These are phyloP conservation scores for Aspergillus unguis DNA, from an alignment of 2,329 filamentous ascomycete species.

Conservation along the genomic window DNA sequence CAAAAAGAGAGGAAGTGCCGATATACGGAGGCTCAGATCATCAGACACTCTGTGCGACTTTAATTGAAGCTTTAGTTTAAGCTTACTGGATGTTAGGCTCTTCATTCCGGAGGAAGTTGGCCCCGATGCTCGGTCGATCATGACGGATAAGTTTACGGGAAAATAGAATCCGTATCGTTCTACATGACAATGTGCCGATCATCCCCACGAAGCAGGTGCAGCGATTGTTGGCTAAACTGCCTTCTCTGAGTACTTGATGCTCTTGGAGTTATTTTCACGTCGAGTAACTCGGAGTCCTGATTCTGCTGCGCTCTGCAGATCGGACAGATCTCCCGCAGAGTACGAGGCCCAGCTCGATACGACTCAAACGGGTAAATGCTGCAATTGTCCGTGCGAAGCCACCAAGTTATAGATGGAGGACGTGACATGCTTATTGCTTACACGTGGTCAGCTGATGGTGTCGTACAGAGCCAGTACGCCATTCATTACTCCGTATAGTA, in stretches of 20 bases:
- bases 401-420: not conserved
- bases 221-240: not conserved
- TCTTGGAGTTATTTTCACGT: not conserved
- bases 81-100: not conserved
- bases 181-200: conserved; percentile 35
- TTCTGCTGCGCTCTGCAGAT: not conserved
- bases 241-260: not conserved
- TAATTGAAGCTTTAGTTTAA: not conserved
- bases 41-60: not conserved
- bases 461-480: not conserved
- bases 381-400: not conserved
- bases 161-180: conserved; percentile 36
- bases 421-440: conserved; percentile 5
- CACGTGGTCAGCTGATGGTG: not conserved
- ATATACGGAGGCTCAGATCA: conserved; percentile 7
- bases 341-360: not conserved
- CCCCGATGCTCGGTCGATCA: conserved; percentile 12
- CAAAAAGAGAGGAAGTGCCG: conserved; percentile 1
- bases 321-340: not conserved
- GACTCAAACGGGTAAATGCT: conserved; percentile 1
- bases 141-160: conserved; percentile 24
- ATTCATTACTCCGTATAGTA: not conserved
- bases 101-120: conserved; percentile 23
- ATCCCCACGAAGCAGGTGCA: conserved; percentile 31
- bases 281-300: not conserved